These are phyloP conservation scores for Hordeum vulgare DNA, from an alignment of 176 grass and related monocot genomes.

Conservation along the genomic window MorexV3_pseudomolecules_assembly NC_058521.1:581289240-581289739, in stretches of 20 bases:
- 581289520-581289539: neutral
- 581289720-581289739: neutral
- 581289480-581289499: neutral
- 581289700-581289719: neutral
- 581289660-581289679: too few species aligned
- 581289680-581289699: too few species aligned
- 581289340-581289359: constrained; percentile 78
- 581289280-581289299: neutral
- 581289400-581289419: neutral
- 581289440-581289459: neutral
- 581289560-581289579: neutral
- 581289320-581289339: neutral
- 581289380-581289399: constrained; percentile 85
- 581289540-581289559: neutral
- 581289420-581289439: neutral
- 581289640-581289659: too few species aligned
- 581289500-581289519: neutral
- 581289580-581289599: neutral
- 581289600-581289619: neutral
- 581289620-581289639: too few species aligned
- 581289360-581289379: constrained; percentile 62
- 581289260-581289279: neutral
- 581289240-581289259: constrained; percentile 9
- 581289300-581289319: neutral
- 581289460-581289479: neutral